These are phyloP conservation scores for Blepharisma japonicum DNA, from an alignment of 73 alveolate species.

Conservation along the genomic window DNA sequence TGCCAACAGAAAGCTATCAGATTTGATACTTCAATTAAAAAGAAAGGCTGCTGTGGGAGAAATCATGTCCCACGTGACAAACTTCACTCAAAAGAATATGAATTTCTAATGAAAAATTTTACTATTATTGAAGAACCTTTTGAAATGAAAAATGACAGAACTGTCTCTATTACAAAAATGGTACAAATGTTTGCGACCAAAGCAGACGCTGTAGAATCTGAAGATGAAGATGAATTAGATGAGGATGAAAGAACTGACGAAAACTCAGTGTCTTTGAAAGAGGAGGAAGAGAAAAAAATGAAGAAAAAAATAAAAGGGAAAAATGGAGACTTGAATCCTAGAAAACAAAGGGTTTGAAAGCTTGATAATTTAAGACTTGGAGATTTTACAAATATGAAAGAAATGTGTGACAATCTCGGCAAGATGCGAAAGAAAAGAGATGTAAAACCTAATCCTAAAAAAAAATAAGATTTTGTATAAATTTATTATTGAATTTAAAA, in stretches of 20 bases:
- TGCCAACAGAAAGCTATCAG: conserved; percentile 58
- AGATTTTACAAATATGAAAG: background rate
- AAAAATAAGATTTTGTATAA: no score
- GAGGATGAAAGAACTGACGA: conserved; percentile 7
- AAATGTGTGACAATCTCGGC: background rate
- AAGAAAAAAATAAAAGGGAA: background rate
- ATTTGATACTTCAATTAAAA: conserved; percentile 39
- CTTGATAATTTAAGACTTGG: conserved; percentile 13
- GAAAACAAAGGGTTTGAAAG: conserved; percentile 11
- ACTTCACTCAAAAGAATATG: conserved; percentile 6
- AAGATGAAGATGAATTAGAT: background rate
- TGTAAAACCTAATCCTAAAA: no score
- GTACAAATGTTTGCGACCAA: background rate
- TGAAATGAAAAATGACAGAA: background rate
- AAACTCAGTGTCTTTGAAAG: background rate
- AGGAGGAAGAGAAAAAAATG: background rate
- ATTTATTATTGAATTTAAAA: no score
- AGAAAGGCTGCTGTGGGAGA: conserved; percentile 53
- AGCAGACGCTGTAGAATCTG: background rate
- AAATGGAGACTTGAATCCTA: background rate
- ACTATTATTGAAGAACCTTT: conserved; percentile 17
- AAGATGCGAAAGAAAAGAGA: background rate
- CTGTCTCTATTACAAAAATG: background rate
- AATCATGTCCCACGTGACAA: conserved; percentile 29
- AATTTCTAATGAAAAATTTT: background rate